These are phyloP conservation scores for Termitomyces sp. DNA, from an alignment of 768 basidiomycete species.

Conservation along the genomic window DNA sequence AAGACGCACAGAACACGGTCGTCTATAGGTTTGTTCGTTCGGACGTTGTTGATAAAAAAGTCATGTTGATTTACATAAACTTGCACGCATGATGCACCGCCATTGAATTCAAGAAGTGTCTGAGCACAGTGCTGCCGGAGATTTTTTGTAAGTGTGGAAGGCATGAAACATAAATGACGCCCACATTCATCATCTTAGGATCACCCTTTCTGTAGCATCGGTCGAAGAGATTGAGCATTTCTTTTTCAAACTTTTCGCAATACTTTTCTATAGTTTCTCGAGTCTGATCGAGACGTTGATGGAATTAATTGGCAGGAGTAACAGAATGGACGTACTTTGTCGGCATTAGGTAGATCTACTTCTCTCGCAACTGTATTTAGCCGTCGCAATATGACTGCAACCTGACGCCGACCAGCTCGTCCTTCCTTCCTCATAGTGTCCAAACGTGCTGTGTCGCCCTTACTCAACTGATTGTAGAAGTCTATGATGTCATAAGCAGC, in stretches of 20 bases:
- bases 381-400: slow-evolving; percentile 83
- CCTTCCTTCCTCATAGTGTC: slow-evolving; percentile 86
- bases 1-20: slow-evolving; percentile 54
- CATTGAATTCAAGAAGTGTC: slow-evolving; percentile 96
- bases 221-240: slow-evolving; percentile 95
- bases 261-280: slow-evolving; percentile 93
- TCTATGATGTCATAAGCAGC: slow-evolving; percentile 93
- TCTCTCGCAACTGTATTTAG: slow-evolving; percentile 89
- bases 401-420: slow-evolving; percentile 81
- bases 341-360: slow-evolving; percentile 81
- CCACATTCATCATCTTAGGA: slow-evolving; percentile 98
- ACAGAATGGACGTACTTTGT: slow-evolving; percentile 49
- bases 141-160: background rate
- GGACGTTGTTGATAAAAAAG: slow-evolving; percentile 95
- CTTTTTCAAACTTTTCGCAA: slow-evolving; percentile 98
- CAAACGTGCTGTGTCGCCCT: slow-evolving; percentile 70
- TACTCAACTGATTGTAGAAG: slow-evolving; percentile 90
- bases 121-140: slow-evolving; percentile 86
- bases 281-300: slow-evolving; percentile 45
- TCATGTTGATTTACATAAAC: slow-evolving; percentile 99
- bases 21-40: slow-evolving; percentile 53
- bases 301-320: background rate
- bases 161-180: slow-evolving; percentile 20
- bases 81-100: slow-evolving; percentile 93
- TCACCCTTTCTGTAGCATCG: slow-evolving; percentile 95